Conservation (phyloP, 2,329 filamentous ascomycete genomes). For the Orbilia oligospora region DNA sequence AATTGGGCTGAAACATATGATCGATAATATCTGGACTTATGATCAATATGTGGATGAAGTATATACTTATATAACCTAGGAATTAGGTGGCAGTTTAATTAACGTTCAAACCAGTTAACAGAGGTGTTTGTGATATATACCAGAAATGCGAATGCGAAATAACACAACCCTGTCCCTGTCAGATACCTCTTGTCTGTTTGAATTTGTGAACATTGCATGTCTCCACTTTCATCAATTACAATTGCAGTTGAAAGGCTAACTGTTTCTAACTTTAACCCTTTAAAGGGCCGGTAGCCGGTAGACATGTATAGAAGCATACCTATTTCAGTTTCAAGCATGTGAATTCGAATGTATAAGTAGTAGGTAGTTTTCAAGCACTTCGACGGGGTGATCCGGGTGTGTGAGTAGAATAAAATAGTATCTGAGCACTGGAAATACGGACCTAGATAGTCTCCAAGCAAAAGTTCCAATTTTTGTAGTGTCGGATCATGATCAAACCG, state of each 20-base stretch:
- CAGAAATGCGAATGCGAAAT: neutral
- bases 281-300: too few species aligned
- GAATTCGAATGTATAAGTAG: neutral
- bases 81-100: neutral
- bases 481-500: neutral
- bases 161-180: neutral
- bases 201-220: neutral
- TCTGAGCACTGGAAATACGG: too few species aligned
- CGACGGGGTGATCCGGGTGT: neutral
- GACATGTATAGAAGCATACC: too few species aligned
- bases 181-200: neutral
- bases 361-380: neutral
- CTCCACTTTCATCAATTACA: neutral
- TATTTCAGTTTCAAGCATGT: neutral
- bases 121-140: neutral
- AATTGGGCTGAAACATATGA: conserved; percentile 30
- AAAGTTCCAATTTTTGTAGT: too few species aligned
- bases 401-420: neutral
- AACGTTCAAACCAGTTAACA: neutral
- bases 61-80: neutral
- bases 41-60: conserved; percentile 10
- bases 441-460: too few species aligned
- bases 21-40: neutral
- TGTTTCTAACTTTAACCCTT: too few species aligned
- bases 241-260: neutral